These are phyloP conservation scores for Dothideomycetes sp. DNA, from an alignment of 2,329 filamentous ascomycete genomes.

Conservation along the genomic window DNA sequence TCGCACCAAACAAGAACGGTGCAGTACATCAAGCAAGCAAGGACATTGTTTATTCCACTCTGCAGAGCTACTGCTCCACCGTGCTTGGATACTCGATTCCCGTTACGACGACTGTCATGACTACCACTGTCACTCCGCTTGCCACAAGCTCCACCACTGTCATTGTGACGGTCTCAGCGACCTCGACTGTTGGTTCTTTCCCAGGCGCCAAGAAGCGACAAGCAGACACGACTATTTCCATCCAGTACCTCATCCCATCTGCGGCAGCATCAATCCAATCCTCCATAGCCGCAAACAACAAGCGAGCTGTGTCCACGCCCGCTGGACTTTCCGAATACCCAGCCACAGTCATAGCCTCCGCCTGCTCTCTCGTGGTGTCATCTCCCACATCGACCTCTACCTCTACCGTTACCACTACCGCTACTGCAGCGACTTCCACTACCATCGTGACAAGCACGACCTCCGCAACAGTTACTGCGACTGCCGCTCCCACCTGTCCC, in stretches of 20 bases:
- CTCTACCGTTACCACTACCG: neutral
- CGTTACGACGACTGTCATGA: neutral
- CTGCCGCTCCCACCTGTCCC: too few species aligned
- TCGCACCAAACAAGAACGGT: conserved; percentile 4
- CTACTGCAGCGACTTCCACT: neutral
- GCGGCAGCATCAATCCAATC: too few species aligned
- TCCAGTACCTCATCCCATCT: too few species aligned
- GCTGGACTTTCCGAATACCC: neutral
- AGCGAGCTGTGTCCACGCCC: neutral
- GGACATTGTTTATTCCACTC: conserved; percentile 3
- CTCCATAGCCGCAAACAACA: conserved; percentile 11
- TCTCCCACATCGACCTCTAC: neutral
- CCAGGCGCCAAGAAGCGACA: too few species aligned
- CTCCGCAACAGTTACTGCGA: too few species aligned
- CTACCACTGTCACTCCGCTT: neutral
- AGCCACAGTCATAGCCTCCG: neutral
- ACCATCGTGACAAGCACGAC: too few species aligned
- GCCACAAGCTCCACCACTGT: too few species aligned
- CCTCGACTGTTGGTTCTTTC: too few species aligned
- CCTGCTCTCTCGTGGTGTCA: neutral
- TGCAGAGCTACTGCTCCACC: conserved; percentile 2
- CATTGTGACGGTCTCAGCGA: too few species aligned
- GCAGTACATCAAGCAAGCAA: conserved; percentile 11
- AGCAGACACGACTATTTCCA: too few species aligned
- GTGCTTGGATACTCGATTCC: neutral